Percentiles rank a stretch among this genome's conserved stretches.
Conservation (phyloP, 1,284 basidiomycete genomes). For the Peniophora sp. region DNA sequence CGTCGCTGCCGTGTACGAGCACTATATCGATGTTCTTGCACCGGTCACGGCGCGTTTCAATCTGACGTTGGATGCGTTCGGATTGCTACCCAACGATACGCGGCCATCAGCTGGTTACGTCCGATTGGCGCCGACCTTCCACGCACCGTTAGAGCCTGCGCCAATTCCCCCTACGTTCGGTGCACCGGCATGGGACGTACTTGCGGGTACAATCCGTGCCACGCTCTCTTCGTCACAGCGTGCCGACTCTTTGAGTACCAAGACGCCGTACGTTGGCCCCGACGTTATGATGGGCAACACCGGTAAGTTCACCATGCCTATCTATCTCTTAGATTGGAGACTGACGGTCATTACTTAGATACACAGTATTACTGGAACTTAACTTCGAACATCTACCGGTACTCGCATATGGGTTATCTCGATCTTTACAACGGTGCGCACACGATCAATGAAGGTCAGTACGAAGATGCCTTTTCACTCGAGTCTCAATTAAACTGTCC, state of each 20-base stretch:
- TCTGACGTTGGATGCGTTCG: constrained; percentile 42
- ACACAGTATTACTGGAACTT: constrained; percentile 46
- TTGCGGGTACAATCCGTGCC: constrained; percentile 18
- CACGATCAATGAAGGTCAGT: constrained; percentile 25
- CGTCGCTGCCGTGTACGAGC: constrained; percentile 20
- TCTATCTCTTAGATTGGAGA: no score
- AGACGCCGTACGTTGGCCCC: constrained; percentile 29
- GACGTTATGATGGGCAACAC: constrained; percentile 10
- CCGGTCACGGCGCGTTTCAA: constrained; percentile 29
- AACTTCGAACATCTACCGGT: constrained; percentile 45
- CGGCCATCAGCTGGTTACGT: constrained; percentile 9
- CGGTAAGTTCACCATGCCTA: constrained; percentile 1
- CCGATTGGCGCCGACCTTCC: constrained; percentile 18
- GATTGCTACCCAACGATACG: constrained; percentile 18
- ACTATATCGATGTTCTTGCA: constrained; percentile 20
- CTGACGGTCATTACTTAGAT: constrained; percentile 26
- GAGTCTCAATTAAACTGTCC: constrained; percentile 26
- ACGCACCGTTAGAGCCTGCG: constrained; percentile 35
- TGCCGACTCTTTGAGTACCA: not conserved
- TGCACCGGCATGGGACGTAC: constrained; percentile 31
- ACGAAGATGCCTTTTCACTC: constrained; percentile 18
- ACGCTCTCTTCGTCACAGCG: not conserved
- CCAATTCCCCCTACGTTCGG: constrained; percentile 33
- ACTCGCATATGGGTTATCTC: constrained; percentile 23
- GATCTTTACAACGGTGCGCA: constrained; percentile 36